Conservation (phyloP, 352 stramenopile genomes). For the Phytophthora sp. region DNA sequence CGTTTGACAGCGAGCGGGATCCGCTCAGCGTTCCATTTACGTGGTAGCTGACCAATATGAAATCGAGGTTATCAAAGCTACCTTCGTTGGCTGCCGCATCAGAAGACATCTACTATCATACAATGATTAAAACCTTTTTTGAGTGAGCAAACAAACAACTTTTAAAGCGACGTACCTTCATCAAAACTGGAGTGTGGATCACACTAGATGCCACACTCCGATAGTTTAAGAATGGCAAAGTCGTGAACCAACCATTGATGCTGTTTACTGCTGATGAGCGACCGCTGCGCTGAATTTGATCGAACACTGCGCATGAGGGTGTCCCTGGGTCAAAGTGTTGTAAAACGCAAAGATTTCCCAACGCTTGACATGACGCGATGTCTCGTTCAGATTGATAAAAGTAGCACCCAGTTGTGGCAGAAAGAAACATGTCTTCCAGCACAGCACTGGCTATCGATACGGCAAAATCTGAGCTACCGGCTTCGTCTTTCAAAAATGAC, state of each 20-base stretch:
- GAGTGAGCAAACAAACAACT: no score
- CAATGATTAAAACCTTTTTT: no score
- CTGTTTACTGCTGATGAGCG: slow-evolving; percentile 49
- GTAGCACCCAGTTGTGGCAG: slow-evolving; percentile 83
- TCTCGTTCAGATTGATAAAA: slow-evolving; percentile 81
- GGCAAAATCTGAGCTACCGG: slow-evolving; percentile 23
- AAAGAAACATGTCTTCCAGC: slow-evolving; percentile 81
- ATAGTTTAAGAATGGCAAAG: slow-evolving; percentile 93
- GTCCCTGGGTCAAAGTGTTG: slow-evolving; percentile 80
- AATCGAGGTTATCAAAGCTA: slow-evolving; percentile 74
- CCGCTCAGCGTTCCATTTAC: slow-evolving; percentile 90
- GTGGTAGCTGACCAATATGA: slow-evolving; percentile 87
- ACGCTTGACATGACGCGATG: slow-evolving; percentile 81
- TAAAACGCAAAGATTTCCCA: slow-evolving; percentile 95
- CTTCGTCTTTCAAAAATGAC: slow-evolving; percentile 47
- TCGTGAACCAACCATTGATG: slow-evolving; percentile 70
- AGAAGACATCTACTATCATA: slow-evolving; percentile 87
- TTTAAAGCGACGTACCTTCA: slow-evolving; percentile 77
- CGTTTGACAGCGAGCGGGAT: slow-evolving; percentile 66
- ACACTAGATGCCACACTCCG: slow-evolving; percentile 58
- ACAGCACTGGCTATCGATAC: slow-evolving; percentile 61
- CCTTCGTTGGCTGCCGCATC: slow-evolving; percentile 50
- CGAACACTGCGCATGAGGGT: slow-evolving; percentile 77
- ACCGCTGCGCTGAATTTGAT: slow-evolving; percentile 69
- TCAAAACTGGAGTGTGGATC: slow-evolving; percentile 68